A percentile compares a stretch with the other conserved stretches of the same genome.
These are phyloP conservation scores for Hymenochaete sp. DNA, from an alignment of 1,284 basidiomycete genomes.

Conservation along the genomic window DNA sequence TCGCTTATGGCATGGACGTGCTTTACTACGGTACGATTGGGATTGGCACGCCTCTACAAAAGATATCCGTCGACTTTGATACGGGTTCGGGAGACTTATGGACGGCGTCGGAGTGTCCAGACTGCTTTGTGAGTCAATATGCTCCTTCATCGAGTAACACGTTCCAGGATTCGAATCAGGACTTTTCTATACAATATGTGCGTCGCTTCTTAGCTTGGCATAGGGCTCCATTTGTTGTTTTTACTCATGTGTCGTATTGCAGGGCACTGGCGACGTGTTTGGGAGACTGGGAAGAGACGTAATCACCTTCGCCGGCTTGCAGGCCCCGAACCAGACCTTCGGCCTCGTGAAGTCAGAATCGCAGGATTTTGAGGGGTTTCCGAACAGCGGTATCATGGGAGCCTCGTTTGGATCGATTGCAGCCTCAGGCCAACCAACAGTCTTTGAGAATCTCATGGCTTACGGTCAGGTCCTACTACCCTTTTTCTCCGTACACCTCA, in stretches of 20 bases:
- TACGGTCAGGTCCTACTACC: constrained; percentile 35
- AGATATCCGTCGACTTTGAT: constrained; percentile 43
- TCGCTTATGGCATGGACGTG: constrained; percentile 33
- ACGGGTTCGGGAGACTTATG: constrained; percentile 56
- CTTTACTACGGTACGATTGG: constrained; percentile 42
- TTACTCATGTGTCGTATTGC: constrained; percentile 1
- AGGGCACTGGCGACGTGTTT: constrained; percentile 43
- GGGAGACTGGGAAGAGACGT: constrained; percentile 41
- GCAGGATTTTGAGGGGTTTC: constrained; percentile 34
- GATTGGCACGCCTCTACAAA: constrained; percentile 41
- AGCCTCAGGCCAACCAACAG: constrained; percentile 36
- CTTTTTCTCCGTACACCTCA: constrained; percentile 50
- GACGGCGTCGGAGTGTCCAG: constrained; percentile 36
- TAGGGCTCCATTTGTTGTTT: not conserved
- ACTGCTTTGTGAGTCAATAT: constrained; percentile 35
- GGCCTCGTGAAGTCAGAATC: constrained; percentile 37
- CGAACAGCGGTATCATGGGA: constrained; percentile 48
- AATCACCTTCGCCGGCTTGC: constrained; percentile 38
- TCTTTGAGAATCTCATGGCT: constrained; percentile 54
- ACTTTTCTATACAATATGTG: constrained; percentile 51
- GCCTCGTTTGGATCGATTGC: constrained; percentile 51
- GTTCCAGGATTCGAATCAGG: constrained; percentile 26
- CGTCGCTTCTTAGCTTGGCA: constrained; percentile 24
- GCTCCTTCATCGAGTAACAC: constrained; percentile 33
- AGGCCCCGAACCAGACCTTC: constrained; percentile 39